Evolutionary conservation across 129 eudicot species (phyloP), one percentile per base, ranked within the genome.

Genomic region (Lactuca saligna): DNA sequence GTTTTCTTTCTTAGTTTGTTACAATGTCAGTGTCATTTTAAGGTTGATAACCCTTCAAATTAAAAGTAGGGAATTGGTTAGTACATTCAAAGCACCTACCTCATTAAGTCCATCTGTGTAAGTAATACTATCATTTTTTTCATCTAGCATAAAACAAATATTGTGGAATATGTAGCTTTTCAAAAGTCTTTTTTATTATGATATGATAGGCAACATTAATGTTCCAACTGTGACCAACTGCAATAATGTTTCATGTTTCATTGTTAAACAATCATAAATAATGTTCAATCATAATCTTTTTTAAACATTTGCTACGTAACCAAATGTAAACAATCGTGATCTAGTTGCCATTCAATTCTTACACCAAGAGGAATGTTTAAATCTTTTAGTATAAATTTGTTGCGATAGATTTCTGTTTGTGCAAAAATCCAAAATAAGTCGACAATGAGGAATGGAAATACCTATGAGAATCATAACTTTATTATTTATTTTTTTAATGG

Each of bases 381-480:
- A 46, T 46, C 51, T 46, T 42, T 46, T 12, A 46, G n/a, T 46
- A 46, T 11, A 3, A 46, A 12, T 46, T 6, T 11, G 4, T 46
- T 46, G 15, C 12, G 15, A 12, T 46, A 46, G n/a, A 46, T 12
- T 46, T 32, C 54, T n/a, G 16, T 42, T 11, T 59, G n/a, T 59
- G 75, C 49, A 25, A 58, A 70, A 32, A 16, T 10, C 16, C 66
- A 44, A 70, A 70, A 57, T 16, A 9, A 38, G 51, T 25, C 34
- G 4, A 46, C 29, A 29, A 37, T 50, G 11, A 15, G 54, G n/a
- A 25, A 51, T 61, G 80, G 17, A 68, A 49, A 75, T 53, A 61
- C 69, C 80, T 17, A 66, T 42, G 64, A 68, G 69, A 34, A 60
- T 59, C 14, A 49, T 48, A 71, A 61, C 17, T 16, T 25, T 25